Base-by-base conservation (phyloP, 805 yeast species). In the Kodamaea leandrae region DNA sequence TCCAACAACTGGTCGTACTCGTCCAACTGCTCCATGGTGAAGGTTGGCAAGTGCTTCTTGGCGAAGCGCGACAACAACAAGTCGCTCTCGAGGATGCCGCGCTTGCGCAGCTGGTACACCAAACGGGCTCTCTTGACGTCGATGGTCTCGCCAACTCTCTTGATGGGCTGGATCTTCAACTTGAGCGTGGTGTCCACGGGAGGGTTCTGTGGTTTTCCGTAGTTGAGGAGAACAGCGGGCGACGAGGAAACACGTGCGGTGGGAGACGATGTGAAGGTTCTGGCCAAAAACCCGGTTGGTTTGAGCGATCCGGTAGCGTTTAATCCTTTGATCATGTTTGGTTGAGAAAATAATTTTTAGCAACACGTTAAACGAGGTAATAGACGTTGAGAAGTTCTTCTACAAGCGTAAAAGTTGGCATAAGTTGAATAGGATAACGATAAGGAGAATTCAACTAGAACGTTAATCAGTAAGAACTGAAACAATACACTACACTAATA, bases 41-140 rank as follows among this genome's bases (percentile, higher is more conserved):
- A 75, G 0, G 58, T 56, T 27, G 72, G 63, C 48, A 93, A 68
- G 56, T 86, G 77, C 55, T 76, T 77, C 55, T 88, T 80, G 19
- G 98, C 96, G 63, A 90, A 93, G 44, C 89, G 75, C 14, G 93
- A 81, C 44, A 93, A 72, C 32, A 93, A 67, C 52, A 93, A 68
- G 59, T 93, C 99, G 4, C 96, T 83, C 59, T 93, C 99, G 43
- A 93, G 73, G 42, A 93, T 93, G 26, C 99, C 99, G 58, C 99
- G 78, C 63, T 93, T 93, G 49, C 99, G 76, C 23, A 91, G 81
- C 62, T 93, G 99, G 63, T 93, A 93, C 1, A 86, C 68, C 53
- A 93, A 68, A 47, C 99, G 76, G n/a, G 96, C 95, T 51, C 89
- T 76, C 63, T 86, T 87, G 34, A 75, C 75, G 23, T 84, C 88